Evolutionary conservation across 768 basidiomycete genomes (phyloP).

Genomic region (Phanerochaete sordida): DNA sequence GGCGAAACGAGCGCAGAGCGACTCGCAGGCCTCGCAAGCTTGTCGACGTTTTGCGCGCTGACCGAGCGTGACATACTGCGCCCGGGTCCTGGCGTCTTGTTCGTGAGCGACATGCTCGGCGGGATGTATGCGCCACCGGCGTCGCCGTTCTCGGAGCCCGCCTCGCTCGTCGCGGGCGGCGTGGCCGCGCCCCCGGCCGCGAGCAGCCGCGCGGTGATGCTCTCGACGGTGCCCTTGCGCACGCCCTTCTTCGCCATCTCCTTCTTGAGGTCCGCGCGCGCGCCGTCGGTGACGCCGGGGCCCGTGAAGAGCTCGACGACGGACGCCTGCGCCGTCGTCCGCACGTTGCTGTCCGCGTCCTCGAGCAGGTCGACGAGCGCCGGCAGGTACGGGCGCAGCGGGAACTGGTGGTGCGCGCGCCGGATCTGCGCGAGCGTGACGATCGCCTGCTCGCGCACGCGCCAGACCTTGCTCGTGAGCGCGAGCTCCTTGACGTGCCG

Average conservation of each 20-base stretch:
- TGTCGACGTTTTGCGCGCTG: conserved; percentile 48
- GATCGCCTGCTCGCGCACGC: conserved; percentile 79
- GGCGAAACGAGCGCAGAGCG: conserved; percentile 47
- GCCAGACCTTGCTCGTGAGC: conserved; percentile 78
- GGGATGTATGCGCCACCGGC: conserved; percentile 61
- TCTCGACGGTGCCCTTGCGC: conserved; percentile 83
- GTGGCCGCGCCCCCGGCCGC: conserved; percentile 36
- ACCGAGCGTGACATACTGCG: conserved; percentile 37
- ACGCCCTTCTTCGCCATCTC: conserved; percentile 83
- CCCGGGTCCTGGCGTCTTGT: conserved; percentile 38
- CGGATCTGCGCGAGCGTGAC: conserved; percentile 71
- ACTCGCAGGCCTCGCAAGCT: conserved; percentile 55
- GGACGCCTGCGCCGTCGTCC: conserved; percentile 78
- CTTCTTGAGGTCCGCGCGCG: conserved; percentile 91
- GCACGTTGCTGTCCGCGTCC: conserved; percentile 87
- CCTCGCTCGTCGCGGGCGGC: conserved; percentile 45
- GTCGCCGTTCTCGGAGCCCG: conserved; percentile 62
- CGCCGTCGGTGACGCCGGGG: conserved; percentile 76
- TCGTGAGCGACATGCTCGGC: conserved; percentile 66
- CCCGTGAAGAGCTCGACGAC: conserved; percentile 86
- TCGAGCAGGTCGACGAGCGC: conserved; percentile 82
- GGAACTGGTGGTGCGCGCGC: conserved; percentile 66
- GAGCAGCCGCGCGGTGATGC: conserved; percentile 67
- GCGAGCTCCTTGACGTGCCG: conserved; percentile 68
- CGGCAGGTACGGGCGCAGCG: conserved; percentile 77